Evolutionary conservation across 2,329 filamentous ascomycete species (phyloP), one percentile per base, ranked within the genome.

Genomic region (Leptographium radiaticola): DNA sequence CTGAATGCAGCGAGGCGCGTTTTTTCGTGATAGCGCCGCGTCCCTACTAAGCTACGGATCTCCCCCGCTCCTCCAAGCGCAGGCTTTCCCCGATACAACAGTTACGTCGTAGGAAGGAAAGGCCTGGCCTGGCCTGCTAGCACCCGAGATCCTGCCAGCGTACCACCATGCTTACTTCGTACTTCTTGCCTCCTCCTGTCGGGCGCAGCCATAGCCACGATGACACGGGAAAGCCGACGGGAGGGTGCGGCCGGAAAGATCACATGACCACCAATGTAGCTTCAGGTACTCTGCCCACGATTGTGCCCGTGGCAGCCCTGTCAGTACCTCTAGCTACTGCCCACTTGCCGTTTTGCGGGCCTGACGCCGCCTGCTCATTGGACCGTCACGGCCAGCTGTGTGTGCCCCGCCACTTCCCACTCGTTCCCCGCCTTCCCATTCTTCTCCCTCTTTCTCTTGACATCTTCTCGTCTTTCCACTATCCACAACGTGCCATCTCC

Each of bases 331-430:
- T 11, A 44, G 33, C 20, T 20, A 33, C 31, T n/a, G 34, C 13
- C n/a, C 18, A 7, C 30, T 49, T 33, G 20, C 20, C 20, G 45
- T 49, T 16, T 34, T 50, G 53, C 53, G 58, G 58, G 47, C 31
- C 53, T 10, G 12, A 15, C 7, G 2, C 5, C 25, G 6, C 8
- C 18, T 10, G 6, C 0, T 57, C 45, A 59, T 59, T 59, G 57
- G 58, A 20, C 16, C 1, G 12, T 2, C 39, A 2, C 18, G 15
- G 39, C 45, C 45, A n/a, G 31, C 46, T 55, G 53, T 52, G 55
- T 54, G 55, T 59, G 58, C 58, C 58, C 58, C 58, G 58, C 58
- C 58, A 59, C 57, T 48, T 49, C 44, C 50, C 40, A 42, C 52
- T 53, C 47, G 36, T 44, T 55, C 52, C 55, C 57, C 55, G 51